Evolutionary conservation across 2,329 filamentous ascomycete genomes (phyloP).

Genomic region (Paecilomyces formosus): DNA sequence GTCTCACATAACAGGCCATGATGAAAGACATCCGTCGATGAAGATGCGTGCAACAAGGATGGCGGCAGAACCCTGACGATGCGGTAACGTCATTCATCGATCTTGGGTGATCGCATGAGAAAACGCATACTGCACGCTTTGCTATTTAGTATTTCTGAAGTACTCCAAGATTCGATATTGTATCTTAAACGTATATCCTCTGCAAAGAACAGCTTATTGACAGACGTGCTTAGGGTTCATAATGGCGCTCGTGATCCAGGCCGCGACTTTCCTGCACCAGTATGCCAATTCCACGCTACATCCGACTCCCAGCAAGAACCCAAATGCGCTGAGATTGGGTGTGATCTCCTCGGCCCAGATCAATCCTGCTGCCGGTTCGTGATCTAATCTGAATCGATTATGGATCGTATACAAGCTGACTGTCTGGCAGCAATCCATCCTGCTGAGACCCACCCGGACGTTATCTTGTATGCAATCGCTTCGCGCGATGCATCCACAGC

Average conservation of each 20-base stretch:
- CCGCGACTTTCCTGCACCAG: slow-evolving; percentile 15
- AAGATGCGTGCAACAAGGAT: background rate
- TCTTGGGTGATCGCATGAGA: background rate
- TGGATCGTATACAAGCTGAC: background rate
- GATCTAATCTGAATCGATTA: background rate
- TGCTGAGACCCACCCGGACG: slow-evolving; percentile 46
- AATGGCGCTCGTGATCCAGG: slow-evolving; percentile 19
- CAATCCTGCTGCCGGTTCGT: slow-evolving; percentile 17
- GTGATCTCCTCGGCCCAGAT: slow-evolving; percentile 16
- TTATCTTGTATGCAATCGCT: slow-evolving; percentile 47
- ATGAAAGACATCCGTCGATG: background rate
- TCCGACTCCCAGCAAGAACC: slow-evolving; percentile 12
- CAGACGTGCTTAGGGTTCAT: background rate
- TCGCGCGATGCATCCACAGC: slow-evolving; percentile 44
- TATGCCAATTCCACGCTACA: slow-evolving; percentile 16
- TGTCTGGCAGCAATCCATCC: slow-evolving; percentile 29
- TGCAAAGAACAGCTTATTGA: background rate
- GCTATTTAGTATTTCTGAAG: background rate
- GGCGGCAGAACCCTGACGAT: background rate
- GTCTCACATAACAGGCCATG: background rate
- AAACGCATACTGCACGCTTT: background rate
- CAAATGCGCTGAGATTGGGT: slow-evolving; percentile 14
- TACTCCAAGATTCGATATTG: background rate
- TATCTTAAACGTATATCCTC: background rate
- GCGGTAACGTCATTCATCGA: background rate